Percentiles rank a stretch among this genome's conserved stretches.
These are phyloP conservation scores for Scheffersomyces insectosa DNA, from an alignment of 1,139 yeast species.

Conservation along the genomic window DNA sequence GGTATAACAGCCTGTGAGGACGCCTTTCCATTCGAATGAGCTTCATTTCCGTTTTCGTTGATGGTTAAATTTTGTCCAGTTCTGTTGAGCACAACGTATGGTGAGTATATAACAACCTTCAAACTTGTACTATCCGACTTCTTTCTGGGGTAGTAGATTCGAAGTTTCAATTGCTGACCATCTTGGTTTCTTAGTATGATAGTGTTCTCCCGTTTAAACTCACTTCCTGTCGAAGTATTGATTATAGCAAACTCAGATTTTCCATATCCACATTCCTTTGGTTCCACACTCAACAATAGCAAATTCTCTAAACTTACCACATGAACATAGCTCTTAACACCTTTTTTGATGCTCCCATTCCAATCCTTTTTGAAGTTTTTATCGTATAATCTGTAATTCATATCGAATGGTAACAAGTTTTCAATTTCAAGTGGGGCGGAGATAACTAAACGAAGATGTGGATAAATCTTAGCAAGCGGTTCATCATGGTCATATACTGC, in stretches of 20 bases:
- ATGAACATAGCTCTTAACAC: conserved; percentile 72
- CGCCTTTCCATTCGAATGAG: conserved; percentile 32
- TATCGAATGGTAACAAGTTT: conserved; percentile 81
- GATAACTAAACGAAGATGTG: conserved; percentile 76
- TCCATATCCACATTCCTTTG: conserved; percentile 61
- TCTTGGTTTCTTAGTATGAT: conserved; percentile 52
- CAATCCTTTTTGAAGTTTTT: conserved; percentile 73
- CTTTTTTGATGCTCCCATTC: conserved; percentile 61
- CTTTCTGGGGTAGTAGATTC: conserved; percentile 62
- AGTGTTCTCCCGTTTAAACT: conserved; percentile 56
- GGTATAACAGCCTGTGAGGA: conserved; percentile 46
- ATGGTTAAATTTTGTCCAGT: conserved; percentile 70
- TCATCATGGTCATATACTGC: conserved; percentile 64
- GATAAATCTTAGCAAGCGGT: conserved; percentile 74
- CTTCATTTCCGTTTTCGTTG: conserved; percentile 56
- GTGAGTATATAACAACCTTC: conserved; percentile 73
- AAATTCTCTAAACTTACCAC: conserved; percentile 75
- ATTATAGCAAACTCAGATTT: conserved; percentile 82
- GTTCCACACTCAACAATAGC: conserved; percentile 70
- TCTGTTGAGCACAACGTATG: conserved; percentile 79
- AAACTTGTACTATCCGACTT: conserved; percentile 48
- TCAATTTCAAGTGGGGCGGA: conserved; percentile 88
- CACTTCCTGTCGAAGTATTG: conserved; percentile 56
- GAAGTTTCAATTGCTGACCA: conserved; percentile 68
- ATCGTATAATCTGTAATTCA: conserved; percentile 75